Base-by-base conservation (phyloP, 495 filamentous ascomycete species). In the Pyrenula aspistea region DNA sequence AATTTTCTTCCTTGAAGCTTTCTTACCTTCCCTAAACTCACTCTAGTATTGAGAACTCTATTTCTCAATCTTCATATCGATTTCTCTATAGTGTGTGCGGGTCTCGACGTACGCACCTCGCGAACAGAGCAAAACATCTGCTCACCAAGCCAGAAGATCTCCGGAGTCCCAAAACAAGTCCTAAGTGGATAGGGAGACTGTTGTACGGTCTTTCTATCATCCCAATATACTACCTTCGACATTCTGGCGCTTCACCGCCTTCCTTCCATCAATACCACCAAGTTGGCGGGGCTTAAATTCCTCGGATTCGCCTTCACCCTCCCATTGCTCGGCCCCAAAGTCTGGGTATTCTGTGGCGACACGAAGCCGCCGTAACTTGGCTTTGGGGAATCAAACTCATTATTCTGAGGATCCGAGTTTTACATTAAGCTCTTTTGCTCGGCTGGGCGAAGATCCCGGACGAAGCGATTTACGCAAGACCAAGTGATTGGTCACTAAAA, bases 331-430 rank as follows among this genome's bases (percentile, higher is more conserved):
- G 90, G 90, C 77, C 91, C 93, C 69, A 81, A 83, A 65, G 80
- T 82, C 75, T 84, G 91, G 89, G 87, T 89, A 80, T 91, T 93
- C 74, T 82, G 83, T 79, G 91, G 93, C 84, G 89, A 87, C 79
- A 93, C 90, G 78, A 91, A 93, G 79, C 93, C 93, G 67, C 93
- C 93, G 78, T 98, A 97, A 96, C 73, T 91, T 73, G 78, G 66
- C 73, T 75, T 78, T 63, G 53, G 60, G 55, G 55, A 56, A 63
- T 56, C 59, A 53, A 31, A 20, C 24, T 4, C 51, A 56, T 48
- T 56, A 70, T 63, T 65, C 63, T 72, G 67, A n/a, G n/a, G n/a
- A n/a, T n/a, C n/a, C n/a, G n/a, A n/a, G n/a, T n/a, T n/a, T n/a
- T n/a, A n/a, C n/a, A n/a, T n/a, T n/a, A n/a, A n/a, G n/a, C n/a